phyloP scores from a whole-genome alignment of 768 basidiomycete genomes.

The Phylloporus rhodoxanthus region DNA sequence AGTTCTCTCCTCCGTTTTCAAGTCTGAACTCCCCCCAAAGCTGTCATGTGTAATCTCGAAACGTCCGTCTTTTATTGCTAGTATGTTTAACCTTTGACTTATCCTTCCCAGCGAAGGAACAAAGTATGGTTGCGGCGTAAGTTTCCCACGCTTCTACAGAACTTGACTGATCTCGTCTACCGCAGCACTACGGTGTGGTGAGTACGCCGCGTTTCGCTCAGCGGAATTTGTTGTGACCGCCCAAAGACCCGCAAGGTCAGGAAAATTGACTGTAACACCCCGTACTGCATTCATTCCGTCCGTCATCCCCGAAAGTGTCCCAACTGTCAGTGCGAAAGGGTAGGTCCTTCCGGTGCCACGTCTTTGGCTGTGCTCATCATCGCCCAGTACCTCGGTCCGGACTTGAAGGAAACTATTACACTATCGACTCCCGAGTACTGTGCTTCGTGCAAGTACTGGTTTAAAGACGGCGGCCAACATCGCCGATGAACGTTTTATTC shows the following conservation, averaged over 20 bases:
- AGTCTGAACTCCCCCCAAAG: neutral
- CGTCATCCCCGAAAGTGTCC: conserved; percentile 38
- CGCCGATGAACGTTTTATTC: conserved; percentile 24
- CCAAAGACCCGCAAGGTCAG: conserved; percentile 30
- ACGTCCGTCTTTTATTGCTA: conserved; percentile 31
- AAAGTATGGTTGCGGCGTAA: conserved; percentile 64
- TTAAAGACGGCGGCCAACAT: conserved; percentile 40
- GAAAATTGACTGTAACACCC: conserved; percentile 32
- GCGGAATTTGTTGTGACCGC: conserved; percentile 2
- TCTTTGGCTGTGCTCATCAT: conserved; percentile 2
- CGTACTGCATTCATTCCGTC: conserved; percentile 37
- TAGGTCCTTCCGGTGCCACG: conserved; percentile 19
- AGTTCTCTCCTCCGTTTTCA: neutral
- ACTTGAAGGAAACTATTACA: conserved; percentile 56
- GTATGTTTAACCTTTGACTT: conserved; percentile 11
- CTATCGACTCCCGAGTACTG: conserved; percentile 49
- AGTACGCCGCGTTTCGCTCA: conserved; percentile 32
- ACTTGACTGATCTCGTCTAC: conserved; percentile 8
- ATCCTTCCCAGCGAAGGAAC: conserved; percentile 57
- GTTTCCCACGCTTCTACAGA: conserved; percentile 21
- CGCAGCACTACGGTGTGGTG: conserved; percentile 65
- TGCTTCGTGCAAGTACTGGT: conserved; percentile 55
- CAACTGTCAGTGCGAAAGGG: conserved; percentile 41
- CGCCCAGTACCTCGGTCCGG: conserved; percentile 59
- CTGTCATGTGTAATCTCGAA: conserved; percentile 49